These are phyloP conservation scores for Aegle marmelos DNA, from an alignment of 345 rosid species.

Conservation along the genomic window DNA sequence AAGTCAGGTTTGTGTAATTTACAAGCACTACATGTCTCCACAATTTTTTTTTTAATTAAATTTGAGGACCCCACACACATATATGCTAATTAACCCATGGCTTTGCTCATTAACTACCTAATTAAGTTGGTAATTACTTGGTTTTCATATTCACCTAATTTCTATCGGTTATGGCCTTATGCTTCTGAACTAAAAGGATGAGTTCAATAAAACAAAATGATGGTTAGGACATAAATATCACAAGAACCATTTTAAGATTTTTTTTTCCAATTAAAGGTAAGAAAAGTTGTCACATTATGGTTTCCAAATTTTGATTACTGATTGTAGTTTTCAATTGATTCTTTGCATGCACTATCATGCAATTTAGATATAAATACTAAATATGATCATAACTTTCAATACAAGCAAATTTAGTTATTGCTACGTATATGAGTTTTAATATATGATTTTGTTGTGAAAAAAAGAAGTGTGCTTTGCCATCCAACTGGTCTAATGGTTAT, in stretches of 20 bases:
- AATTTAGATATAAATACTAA: neutral
- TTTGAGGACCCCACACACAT: slow-evolving; percentile 7
- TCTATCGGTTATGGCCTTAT: neutral
- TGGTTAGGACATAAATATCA: neutral
- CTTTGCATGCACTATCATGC: neutral
- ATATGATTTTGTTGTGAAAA: neutral
- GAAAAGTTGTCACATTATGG: neutral
- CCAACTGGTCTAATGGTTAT: neutral
- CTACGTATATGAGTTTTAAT: neutral
- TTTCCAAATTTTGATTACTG: neutral
- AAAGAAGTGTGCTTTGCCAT: neutral
- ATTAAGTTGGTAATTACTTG: neutral
- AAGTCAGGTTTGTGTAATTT: slow-evolving; percentile 20
- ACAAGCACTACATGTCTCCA: neutral
- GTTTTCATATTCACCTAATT: neutral
- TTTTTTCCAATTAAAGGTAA: too few species aligned
- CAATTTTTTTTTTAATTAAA: neutral
- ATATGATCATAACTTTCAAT: neutral
- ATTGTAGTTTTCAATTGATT: neutral
- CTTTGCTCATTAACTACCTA: neutral
- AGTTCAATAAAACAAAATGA: neutral
- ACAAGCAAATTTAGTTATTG: neutral
- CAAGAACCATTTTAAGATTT: neutral
- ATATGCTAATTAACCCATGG: neutral
- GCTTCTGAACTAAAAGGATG: neutral